A percentile compares a stretch with the other conserved stretches of the same genome.
Conservation (phyloP, 2,329 filamentous ascomycete species). For the Monosporascus sp. region DNA sequence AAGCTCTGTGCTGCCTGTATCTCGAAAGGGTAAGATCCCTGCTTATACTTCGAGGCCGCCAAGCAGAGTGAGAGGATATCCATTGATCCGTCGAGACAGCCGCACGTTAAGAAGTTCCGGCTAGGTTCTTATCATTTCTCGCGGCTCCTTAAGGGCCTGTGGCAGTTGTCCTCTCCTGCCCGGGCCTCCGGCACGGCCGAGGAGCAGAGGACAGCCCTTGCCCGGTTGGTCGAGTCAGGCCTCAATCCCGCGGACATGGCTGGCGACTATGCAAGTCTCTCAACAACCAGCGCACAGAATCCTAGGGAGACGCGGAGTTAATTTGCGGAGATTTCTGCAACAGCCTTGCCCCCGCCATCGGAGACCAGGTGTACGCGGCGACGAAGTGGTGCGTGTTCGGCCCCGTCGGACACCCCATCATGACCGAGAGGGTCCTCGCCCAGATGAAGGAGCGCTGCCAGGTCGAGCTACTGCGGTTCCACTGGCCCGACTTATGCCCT, state of each 20-base stretch:
- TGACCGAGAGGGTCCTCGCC: slow-evolving; percentile 20
- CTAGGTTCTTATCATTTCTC: slow-evolving; percentile 18
- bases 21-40: slow-evolving; percentile 3
- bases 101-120: slow-evolving; percentile 12
- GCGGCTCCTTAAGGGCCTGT: slow-evolving; percentile 23
- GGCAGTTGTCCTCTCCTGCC: slow-evolving; percentile 25
- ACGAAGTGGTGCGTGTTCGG: slow-evolving; percentile 32
- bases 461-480: slow-evolving; percentile 31
- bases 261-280: slow-evolving; percentile 28
- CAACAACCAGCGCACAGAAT: too few species aligned
- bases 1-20: slow-evolving; percentile 22
- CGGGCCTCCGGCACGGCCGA: slow-evolving; percentile 23
- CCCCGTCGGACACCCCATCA: slow-evolving; percentile 17
- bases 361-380: slow-evolving; percentile 22
- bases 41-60: too few species aligned
- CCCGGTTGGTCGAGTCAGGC: slow-evolving; percentile 18
- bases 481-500: slow-evolving; percentile 29
- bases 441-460: slow-evolving; percentile 27
- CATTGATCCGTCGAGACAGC: not conserved
- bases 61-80: too few species aligned
- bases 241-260: slow-evolving; percentile 30
- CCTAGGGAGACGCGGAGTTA: slow-evolving; percentile 29
- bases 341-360: slow-evolving; percentile 17
- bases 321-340: slow-evolving; percentile 28
- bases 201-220: slow-evolving; percentile 22